Base-by-base conservation (phyloP, 371 early-diverging fungal genomes). In the Conidiobolus coronatus region DNA sequence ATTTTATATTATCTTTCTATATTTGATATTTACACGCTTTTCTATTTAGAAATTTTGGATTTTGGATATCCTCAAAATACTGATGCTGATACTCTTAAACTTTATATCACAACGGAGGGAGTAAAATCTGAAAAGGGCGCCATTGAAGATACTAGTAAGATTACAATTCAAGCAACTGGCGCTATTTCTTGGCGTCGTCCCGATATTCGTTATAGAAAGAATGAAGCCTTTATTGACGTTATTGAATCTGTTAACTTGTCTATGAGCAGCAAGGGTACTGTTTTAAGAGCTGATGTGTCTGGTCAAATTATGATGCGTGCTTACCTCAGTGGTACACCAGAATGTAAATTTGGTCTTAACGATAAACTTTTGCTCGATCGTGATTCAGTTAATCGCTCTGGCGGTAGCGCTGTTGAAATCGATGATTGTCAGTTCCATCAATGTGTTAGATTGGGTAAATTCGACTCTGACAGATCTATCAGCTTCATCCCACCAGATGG, bases 401-500 rank as follows among this genome's bases (percentile, higher is more conserved):
- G 33, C 37, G 58, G 75, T 15, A 68, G 73, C 49, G 64, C 75
- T 12, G 85, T 89, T 18, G 84, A 79, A 45, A 77, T 89, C 49
- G 87, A 86, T 54, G 89, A 89, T 51, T 80, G 75, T 41, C 84
- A 89, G 58, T 89, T 89, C 61, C 89, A 89, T 53, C 90, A 89
- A 56, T 89, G 90, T 53, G 87, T 87, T 15, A 78, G 77, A 47
- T 60, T 87, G 18, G 79, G 79, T 17, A 77, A 73, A 49, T 86
- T 84, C 59, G 86, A 84, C 50, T 70, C 62, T 33, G 81, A 82
- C 38, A 62, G 84, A 42, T 81, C 77, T 6, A 89, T 89, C 55
- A 78, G 74, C 49, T 86, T 86, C 62, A 73, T 86, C 42, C 89
- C 89, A 23, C 86, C 86, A 1, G 89, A 88, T 57, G 89, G 89